A percentile compares a stretch with the other conserved stretches of the same genome.
Evolutionary conservation across 179 eudicot genomes (phyloP).

Genomic region (Gypsophila paniculata): DNA sequence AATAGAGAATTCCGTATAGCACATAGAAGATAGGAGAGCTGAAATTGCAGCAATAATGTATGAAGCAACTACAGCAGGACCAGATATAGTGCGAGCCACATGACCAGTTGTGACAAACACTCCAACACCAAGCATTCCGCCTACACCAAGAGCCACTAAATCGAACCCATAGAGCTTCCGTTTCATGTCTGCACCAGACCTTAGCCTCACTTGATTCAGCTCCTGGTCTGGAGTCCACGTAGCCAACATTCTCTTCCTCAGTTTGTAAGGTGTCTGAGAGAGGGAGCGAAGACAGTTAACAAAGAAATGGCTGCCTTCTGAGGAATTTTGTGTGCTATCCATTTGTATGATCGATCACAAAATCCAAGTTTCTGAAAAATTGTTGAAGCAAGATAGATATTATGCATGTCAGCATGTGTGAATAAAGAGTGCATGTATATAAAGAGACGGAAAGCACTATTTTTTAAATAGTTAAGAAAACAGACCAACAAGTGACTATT

Average conservation of each 20-base stretch:
- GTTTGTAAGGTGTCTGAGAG: conserved; percentile 61
- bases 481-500: conserved; percentile 18
- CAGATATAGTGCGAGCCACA: conserved; percentile 46
- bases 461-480: conserved; percentile 23
- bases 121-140: conserved; percentile 88
- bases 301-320: conserved; percentile 19
- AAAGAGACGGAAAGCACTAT: conserved; percentile 9
- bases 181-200: conserved; percentile 89
- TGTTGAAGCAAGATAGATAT: conserved; percentile 13
- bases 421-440: conserved; percentile 1
- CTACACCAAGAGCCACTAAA: conserved; percentile 62
- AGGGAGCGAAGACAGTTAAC: conserved; percentile 41
- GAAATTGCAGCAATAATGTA: conserved; percentile 64
- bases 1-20: conserved; percentile 73
- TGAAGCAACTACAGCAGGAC: conserved; percentile 68
- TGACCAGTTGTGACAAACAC: conserved; percentile 76
- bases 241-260: conserved; percentile 56
- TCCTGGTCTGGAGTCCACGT: conserved; percentile 77
- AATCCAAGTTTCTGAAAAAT: conserved; percentile 17
- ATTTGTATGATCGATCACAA: conserved; percentile 13
- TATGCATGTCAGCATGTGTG: conserved; percentile 2
- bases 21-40: conserved; percentile 74
- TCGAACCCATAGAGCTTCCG: conserved; percentile 64
- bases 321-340: conserved; percentile 22
- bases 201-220: conserved; percentile 62